Percentiles rank a stretch among this genome's conserved stretches.
Conservation (phyloP, 345 rosid genomes). For the Zanthoxylum bungeanum region DNA sequence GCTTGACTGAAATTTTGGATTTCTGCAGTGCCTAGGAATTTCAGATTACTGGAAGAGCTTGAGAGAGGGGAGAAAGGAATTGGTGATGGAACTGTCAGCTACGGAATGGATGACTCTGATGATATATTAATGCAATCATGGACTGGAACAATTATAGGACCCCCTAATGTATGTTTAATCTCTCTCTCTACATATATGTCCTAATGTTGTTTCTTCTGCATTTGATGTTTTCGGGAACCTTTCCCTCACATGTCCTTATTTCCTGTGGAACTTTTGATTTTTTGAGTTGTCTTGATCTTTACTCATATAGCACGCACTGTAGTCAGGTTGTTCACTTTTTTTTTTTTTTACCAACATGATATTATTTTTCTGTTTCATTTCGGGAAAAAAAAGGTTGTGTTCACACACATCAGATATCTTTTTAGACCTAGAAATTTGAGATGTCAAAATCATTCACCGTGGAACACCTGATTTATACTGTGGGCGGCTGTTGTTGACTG, state of each 20-base stretch:
- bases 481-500: background rate
- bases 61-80: slow-evolving; percentile 86
- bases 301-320: background rate
- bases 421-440: background rate
- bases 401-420: background rate
- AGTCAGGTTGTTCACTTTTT: background rate
- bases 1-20: slow-evolving; percentile 7
- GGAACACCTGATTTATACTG: background rate
- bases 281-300: background rate
- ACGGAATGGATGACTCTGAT: slow-evolving; percentile 99
- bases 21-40: slow-evolving; percentile 65
- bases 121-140: slow-evolving; percentile 94
- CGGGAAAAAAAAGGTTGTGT: too few relatives aligned
- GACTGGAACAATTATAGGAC: slow-evolving; percentile 79
- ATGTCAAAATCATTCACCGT: background rate
- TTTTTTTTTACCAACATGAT: too few relatives aligned
- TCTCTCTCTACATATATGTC: background rate
- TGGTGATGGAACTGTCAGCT: slow-evolving; percentile 97
- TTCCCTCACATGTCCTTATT: background rate
- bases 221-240: background rate
- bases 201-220: background rate
- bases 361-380: background rate
- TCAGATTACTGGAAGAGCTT: slow-evolving; percentile 74
- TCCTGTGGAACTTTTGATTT: background rate
- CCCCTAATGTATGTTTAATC: slow-evolving; percentile 44